Base-by-base conservation (phyloP, 1,139 yeast species). In the Geotrichum aggregatum region DNA sequence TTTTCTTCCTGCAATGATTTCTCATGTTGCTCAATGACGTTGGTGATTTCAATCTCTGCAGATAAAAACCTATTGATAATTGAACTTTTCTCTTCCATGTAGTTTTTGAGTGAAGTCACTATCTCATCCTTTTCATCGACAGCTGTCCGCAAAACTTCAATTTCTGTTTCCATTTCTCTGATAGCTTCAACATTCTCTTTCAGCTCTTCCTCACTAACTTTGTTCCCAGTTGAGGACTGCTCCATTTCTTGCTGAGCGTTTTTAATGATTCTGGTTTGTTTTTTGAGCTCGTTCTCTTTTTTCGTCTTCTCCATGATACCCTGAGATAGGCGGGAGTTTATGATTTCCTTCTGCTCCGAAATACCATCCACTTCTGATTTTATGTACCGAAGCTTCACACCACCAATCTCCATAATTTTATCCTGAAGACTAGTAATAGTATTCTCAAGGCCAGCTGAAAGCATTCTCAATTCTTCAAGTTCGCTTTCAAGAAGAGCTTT, bases 381-480 rank as follows among this genome's bases (percentile, higher is more conserved):
- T 63, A 89, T 96, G 57, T 86, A 69, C 54, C 91, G 81, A 58
- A 92, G 74, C 57, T 83, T 83, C 11, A 87, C 84, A 58, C 99
- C 99, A 51, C 99, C 98, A 50, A 89, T 85, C 55, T 86, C 84
- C 87, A 91, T 81, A 36, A 94, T 87, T 63, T 83, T 77, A 53
- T 83, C 87, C 60, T 88, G 91, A 6, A 89, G 70, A 0, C 62
- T 73, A 13, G 76, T 73, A 44, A 91, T 85, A 54, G 78, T 75
- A 7, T 69, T 63, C 57, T 86, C 91, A 21, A 83, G 70, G 19
- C 77, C 82, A 35, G 72, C 69, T 63, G 89, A 81, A 61, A 80
- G 80, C 1, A 72, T 69, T 59, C 78, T 76, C 18, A 88, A 67
- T 7, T 70, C 66, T 0, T 66, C 66, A 47, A 73, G 72, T 46